A percentile compares a stretch with the other conserved stretches of the same genome.
Conservation (phyloP, 179 eudicot genomes). For the Nepenthes alata region DNA sequence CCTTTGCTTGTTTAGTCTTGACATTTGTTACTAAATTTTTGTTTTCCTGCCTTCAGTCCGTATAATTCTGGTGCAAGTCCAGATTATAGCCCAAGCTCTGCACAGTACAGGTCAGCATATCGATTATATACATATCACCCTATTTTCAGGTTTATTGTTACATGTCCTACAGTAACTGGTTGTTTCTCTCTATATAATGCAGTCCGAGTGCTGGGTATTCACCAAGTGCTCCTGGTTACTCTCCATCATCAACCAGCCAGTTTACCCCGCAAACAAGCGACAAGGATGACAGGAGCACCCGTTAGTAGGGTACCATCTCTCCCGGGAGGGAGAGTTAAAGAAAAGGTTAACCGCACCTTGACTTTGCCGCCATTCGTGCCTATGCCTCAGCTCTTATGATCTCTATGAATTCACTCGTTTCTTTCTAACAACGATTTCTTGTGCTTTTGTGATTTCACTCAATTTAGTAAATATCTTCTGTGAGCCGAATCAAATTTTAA, state of each 20-base stretch:
- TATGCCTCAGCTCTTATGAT: too few relatives aligned
- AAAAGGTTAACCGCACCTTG: too few relatives aligned
- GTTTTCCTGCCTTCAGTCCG: conserved; percentile 41
- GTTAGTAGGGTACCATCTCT: background rate
- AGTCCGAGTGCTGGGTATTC: conserved; percentile 98
- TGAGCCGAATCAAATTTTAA: too few relatives aligned
- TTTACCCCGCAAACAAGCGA: conserved; percentile 57
- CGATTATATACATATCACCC: background rate
- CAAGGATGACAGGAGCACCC: conserved; percentile 32
- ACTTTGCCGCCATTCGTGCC: too few relatives aligned
- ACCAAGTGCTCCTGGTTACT: conserved; percentile 96
- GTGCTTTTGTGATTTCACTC: too few relatives aligned
- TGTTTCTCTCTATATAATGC: conserved; percentile 2
- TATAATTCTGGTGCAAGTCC: conserved; percentile 63
- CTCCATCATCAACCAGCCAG: conserved; percentile 79
- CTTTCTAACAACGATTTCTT: too few relatives aligned
- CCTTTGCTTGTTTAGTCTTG: background rate
- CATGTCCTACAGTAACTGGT: background rate
- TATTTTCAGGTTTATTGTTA: too few relatives aligned
- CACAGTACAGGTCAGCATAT: conserved; percentile 68
- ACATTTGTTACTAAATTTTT: background rate
- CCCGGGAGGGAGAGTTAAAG: too few relatives aligned
- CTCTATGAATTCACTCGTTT: too few relatives aligned
- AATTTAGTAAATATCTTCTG: too few relatives aligned
- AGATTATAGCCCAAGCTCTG: conserved; percentile 94